Evolutionary conservation across 2,329 filamentous ascomycete genomes (phyloP).

Genomic region (Microcera coccophila): DNA sequence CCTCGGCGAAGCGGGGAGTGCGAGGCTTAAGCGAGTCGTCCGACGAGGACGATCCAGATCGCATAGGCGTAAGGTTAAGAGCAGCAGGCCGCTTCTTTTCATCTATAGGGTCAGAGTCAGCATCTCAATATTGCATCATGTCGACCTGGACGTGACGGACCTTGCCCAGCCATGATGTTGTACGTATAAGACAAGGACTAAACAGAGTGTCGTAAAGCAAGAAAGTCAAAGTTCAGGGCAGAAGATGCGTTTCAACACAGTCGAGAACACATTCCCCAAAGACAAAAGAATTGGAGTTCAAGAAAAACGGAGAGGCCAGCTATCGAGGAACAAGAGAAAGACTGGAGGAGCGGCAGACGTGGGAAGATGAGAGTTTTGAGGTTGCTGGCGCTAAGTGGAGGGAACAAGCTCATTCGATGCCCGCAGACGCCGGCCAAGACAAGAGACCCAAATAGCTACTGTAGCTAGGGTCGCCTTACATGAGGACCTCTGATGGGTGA

Average conservation of each 20-base stretch:
- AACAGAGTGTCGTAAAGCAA: slow-evolving; percentile 10
- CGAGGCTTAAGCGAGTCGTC: slow-evolving; percentile 62
- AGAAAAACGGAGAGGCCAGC: slow-evolving; percentile 52
- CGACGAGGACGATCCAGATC: slow-evolving; percentile 50
- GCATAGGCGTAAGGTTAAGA: slow-evolving; percentile 49
- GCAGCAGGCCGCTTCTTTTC: slow-evolving; percentile 56
- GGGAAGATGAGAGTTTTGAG: slow-evolving; percentile 52
- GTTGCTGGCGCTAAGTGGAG: slow-evolving; percentile 26
- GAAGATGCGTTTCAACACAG: slow-evolving; percentile 23
- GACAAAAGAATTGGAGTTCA: slow-evolving; percentile 32
- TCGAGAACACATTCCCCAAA: slow-evolving; percentile 20
- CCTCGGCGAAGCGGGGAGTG: slow-evolving; percentile 76
- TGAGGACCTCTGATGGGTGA: slow-evolving; percentile 19
- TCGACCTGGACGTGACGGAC: slow-evolving; percentile 26
- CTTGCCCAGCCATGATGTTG: slow-evolving; percentile 38
- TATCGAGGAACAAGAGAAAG: slow-evolving; percentile 44
- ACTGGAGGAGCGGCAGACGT: slow-evolving; percentile 33
- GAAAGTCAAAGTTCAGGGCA: slow-evolving; percentile 1
- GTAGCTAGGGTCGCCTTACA: slow-evolving; percentile 28
- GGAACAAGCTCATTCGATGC: slow-evolving; percentile 31
- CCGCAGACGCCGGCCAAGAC: slow-evolving; percentile 35
- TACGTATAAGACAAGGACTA: slow-evolving; percentile 10
- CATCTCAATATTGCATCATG: slow-evolving; percentile 4
- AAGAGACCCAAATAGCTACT: slow-evolving; percentile 29
- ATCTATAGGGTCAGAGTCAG: slow-evolving; percentile 34